Evolutionary conservation across 169 alveolate species (phyloP), one percentile per base, ranked within the genome.

Genomic region (Plasmodium ovale): DNA sequence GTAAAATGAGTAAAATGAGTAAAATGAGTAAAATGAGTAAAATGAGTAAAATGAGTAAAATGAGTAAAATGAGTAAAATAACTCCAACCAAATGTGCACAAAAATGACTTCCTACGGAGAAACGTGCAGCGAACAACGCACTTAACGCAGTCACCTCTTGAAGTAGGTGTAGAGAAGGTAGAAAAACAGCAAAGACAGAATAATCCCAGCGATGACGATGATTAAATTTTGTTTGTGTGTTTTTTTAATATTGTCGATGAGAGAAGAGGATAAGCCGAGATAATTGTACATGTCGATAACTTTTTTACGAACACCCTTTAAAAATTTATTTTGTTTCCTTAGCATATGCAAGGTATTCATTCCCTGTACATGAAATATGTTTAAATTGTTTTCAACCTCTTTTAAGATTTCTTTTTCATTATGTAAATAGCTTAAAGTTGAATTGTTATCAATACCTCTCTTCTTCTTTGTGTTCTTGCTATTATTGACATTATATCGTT

Each of bases 311-410:
- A 77, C 73, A 0, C 44, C 44, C 47, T 77, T 77, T 67, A 77
- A 77, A 77, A 77, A 77, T 64, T 77, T 77, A 54, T 77, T 77
- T 49, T 77, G 89, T 53, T 64, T 77, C 25, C 89, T 77, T 23
- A 77, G 27, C 37, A 62, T 47, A 62, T 77, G 47, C 49, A 77
- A 77, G 12, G 89, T 77, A 25, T 54, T 77, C 64, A 77, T 29
- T 27, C 89, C 89, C 27, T 77, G 89, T 37, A 49, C 59, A 68
- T 77, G 79, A 39, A 77, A 77, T 49, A 77, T 59, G 25, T 77
- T 77, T 29, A 77, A 53, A 25, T 64, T 62, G 56, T 77, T 51
- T 77, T 77, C 89, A 14, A 77, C 79, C 1, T 77, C 64, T 53
- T 77, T 77, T 23, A 77, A 67, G 6, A 77, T 77, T 62, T 77